These are phyloP conservation scores for Pyrenophora teres DNA, from an alignment of 2,329 filamentous ascomycete genomes.

Conservation along the genomic window DNA sequence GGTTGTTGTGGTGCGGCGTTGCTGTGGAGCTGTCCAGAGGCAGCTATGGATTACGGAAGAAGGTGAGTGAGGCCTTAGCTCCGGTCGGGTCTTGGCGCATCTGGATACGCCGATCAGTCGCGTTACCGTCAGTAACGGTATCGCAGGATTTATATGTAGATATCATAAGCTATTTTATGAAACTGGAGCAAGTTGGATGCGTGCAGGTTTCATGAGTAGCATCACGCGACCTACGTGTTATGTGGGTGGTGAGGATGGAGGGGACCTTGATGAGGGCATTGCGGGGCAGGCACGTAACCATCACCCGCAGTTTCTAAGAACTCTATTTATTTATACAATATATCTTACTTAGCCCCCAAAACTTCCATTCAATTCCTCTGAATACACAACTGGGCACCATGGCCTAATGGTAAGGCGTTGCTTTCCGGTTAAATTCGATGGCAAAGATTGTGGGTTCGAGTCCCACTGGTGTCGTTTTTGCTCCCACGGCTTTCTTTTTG, in stretches of 20 bases:
- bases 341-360: background rate
- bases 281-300: too few species aligned
- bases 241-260: too few species aligned
- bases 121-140: background rate
- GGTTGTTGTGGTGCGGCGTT: slow-evolving; percentile 20
- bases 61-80: slow-evolving; percentile 18
- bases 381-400: slow-evolving; percentile 32
- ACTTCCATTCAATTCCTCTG: background rate
- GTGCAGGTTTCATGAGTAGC: too few species aligned
- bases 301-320: too few species aligned
- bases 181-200: too few species aligned
- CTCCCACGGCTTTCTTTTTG: slow-evolving; percentile 12
- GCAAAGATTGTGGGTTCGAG: slow-evolving; percentile 53
- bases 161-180: too few species aligned
- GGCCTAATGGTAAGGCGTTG: slow-evolving; percentile 53
- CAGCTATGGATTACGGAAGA: slow-evolving; percentile 42
- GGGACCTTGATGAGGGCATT: too few species aligned
- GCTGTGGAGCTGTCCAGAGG: slow-evolving; percentile 37
- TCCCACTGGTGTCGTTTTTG: slow-evolving; percentile 45
- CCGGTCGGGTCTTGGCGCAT: slow-evolving; percentile 11
- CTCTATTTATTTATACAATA: background rate
- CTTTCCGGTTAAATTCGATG: slow-evolving; percentile 45
- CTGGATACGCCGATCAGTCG: slow-evolving; percentile 10
- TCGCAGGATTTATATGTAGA: too few species aligned
- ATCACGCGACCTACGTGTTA: too few species aligned